A percentile compares a stretch with the other conserved stretches of the same genome.
Conservation (phyloP, 305 asterid genomes). For the Solanum hybrid region DNA sequence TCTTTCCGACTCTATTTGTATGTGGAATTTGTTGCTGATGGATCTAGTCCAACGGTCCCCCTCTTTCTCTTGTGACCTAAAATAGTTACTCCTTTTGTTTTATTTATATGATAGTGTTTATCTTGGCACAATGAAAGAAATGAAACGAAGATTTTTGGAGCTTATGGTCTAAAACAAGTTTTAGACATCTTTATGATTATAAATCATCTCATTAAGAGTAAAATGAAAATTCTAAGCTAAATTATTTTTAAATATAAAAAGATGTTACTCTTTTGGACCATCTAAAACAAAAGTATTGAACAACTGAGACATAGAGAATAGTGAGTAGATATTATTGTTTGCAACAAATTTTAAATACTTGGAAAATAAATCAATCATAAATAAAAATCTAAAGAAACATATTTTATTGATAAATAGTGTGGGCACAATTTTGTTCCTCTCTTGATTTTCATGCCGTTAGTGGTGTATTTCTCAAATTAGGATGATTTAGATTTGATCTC, state of each 20-base stretch:
- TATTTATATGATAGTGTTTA: not conserved
- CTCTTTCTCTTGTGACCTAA: not conserved
- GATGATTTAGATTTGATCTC: not conserved
- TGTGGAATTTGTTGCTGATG: not conserved
- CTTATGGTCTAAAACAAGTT: not conserved
- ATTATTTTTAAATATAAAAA: not conserved
- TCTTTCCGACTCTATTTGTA: not conserved
- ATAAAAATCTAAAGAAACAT: too few species aligned
- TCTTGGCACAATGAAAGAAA: not conserved
- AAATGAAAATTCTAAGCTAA: not conserved
- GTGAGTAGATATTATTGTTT: not conserved
- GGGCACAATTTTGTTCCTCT: not conserved
- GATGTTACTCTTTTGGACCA: not conserved
- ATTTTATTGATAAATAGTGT: too few species aligned
- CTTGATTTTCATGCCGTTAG: not conserved
- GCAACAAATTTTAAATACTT: not conserved
- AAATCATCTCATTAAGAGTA: not conserved
- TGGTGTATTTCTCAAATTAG: too few species aligned
- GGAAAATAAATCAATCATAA: too few species aligned
- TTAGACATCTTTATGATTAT: not conserved
- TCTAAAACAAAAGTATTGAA: not conserved
- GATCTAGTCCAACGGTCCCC: not conserved
- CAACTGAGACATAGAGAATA: not conserved
- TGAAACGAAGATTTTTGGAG: not conserved
- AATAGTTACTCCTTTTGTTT: not conserved